Evolutionary conservation across 192 early-diverging fungal species (phyloP).

Genomic region (Coemansia sp.): DNA sequence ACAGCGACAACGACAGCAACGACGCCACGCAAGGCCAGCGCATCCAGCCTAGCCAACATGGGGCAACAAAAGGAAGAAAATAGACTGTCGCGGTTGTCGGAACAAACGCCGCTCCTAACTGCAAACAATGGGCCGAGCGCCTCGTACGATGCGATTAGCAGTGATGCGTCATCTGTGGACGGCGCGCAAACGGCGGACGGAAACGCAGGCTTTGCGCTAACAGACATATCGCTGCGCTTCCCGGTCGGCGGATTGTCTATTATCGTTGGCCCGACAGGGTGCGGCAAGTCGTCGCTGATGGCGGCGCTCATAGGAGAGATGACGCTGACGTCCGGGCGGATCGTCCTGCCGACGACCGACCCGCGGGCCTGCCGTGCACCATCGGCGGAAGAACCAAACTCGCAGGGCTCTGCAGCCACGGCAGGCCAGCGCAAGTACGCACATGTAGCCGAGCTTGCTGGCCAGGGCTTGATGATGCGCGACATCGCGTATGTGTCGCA

Average conservation of each 20-base stretch:
- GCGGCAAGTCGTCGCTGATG: conserved; percentile 88
- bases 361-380: background rate
- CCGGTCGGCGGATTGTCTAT: conserved; percentile 70
- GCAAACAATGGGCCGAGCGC: background rate
- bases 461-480: conserved; percentile 48
- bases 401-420: background rate
- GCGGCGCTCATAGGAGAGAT: conserved; percentile 86
- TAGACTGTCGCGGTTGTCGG: background rate
- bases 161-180: background rate
- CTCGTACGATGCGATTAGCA: background rate
- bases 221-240: conserved; percentile 68
- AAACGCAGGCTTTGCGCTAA: conserved; percentile 56
- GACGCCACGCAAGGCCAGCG: background rate
- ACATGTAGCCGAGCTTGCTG: conserved; percentile 30
- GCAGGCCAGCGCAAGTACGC: conserved; percentile 4
- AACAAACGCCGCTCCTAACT: conserved; percentile 21
- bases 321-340: conserved; percentile 36
- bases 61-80: background rate
- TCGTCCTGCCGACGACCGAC: conserved; percentile 40
- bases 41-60: background rate
- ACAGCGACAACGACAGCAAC: background rate
- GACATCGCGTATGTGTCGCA: conserved; percentile 90
- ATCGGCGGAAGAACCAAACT: background rate
- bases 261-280: conserved; percentile 84
- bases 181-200: background rate